Evolutionary conservation across 768 basidiomycete species (phyloP), one percentile per base, ranked within the genome.

Genomic region (Lentinula boryana): DNA sequence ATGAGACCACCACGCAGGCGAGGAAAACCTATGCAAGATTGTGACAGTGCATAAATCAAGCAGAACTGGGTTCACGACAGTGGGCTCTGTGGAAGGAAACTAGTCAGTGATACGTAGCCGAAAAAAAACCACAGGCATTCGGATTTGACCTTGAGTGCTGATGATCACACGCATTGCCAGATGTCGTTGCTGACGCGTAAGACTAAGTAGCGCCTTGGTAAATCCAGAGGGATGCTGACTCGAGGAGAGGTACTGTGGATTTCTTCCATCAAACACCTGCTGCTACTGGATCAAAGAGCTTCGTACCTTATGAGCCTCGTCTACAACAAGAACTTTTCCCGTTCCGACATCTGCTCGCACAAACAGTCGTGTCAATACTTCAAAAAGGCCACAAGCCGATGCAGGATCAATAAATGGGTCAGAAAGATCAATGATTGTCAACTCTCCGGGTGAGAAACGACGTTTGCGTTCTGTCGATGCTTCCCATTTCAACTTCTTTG

Each of bases 1-100:
- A 64, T 90, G 87, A 0, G 84, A 78, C 84, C 87, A 88, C 89
- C 89, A 90, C 1, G 85, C 77, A 0, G 86, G 86, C 0, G 89
- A 90, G 0, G 88, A 88, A 68, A 91, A 91, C 1, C 89, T 77
- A 63, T 90, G 89, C 2, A 89, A 64, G n/a, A 91, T 80, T 0
- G 83, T 71, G 0, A 89, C 73, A 1, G 82, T 82, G 58, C 87
- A 89, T 1, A 90, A 75, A 61, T 88, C 88, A 1, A 91, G 73
- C 2, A 91, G 70, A 0, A 85, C 82, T 0, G 86, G 78, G 3
- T 88, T 88, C 1, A 90, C 81, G 4, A 89, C 84, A 0, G 87
- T 90, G 0, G 89, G 89, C 62, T 91, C 86, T 61, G 65, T 6
- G 53, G 33, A 9, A 67, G 58, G 46, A n/a, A 8, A 21, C 15